Evolutionary conservation across 257 asterid genomes (phyloP), one percentile per base, ranked within the genome.

Genomic region (Lavandula angustifolia): DNA sequence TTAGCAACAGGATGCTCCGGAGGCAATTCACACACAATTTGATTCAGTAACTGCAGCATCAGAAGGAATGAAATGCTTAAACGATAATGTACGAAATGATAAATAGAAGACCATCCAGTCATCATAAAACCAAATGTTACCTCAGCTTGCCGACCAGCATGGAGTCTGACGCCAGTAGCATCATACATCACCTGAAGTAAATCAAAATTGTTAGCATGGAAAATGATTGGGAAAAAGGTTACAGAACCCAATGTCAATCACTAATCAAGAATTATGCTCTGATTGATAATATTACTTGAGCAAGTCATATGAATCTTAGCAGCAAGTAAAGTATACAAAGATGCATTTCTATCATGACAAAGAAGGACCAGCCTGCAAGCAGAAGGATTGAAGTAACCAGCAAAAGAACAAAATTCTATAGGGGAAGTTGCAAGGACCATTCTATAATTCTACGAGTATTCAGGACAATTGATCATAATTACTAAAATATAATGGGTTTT

Each of bases 91-190:
- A 42, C 8, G 46, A 46, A 69, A 62, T 40, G 18, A 52, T 44
- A 54, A n/a, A 50, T 13, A 17, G 11, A 63, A 46, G 63, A 42
- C 18, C 13, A 46, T 27, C 31, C 9, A 54, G 13, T 43, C 38
- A 67, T 47, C 52, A 74, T 9, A 68, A 50, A 46, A 60, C 29
- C 38, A 71, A 42, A 59, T 69, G 79, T 80, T 76, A 92, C 98
- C 86, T 89, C 96, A 75, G 98, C 98, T 75, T 92, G 98, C 35
- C 98, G 86, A 48, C 97, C 96, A 69, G 98, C 96, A 84, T 89
- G 98, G 72, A 83, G 91, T 75, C 98, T 87, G 77, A 89, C 81
- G 4, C 97, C 97, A 18, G 96, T 87, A 69, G 98, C 98, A 67
- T 92, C 98, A 52, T 92, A 89, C 97, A 89, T 92, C 55, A 92